Base-by-base conservation (phyloP, 73 alveolate genomes). In the Paramecium pentaurelia region DNA sequence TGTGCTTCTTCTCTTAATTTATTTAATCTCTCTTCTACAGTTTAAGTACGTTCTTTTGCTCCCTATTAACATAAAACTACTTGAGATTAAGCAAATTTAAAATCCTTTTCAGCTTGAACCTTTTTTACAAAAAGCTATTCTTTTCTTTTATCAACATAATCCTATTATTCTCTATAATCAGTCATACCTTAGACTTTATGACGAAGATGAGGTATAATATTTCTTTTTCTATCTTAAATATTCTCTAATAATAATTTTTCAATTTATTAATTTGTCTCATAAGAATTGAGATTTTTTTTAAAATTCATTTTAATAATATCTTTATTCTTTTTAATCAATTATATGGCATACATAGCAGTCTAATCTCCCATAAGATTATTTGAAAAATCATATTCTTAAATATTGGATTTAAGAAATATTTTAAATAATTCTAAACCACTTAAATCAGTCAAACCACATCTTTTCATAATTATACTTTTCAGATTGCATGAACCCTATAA, bases 291-390 rank as follows among this genome's bases (percentile, higher is more conserved):
- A 45, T 80, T 80, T 20, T 80, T 80, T 42, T 42, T 47, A 25
- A 80, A 80, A 6, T 47, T 47, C 44, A 80, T 32, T 80, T 45
- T 80, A 3, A 36, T 18, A 12, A 80, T 80, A 10, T 80, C 44
- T 47, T 49, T 44, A 47, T 80, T 40, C 58, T 80, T 80, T 22
- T 27, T 80, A 8, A 49, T 12, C 58, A 80, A 80, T 27, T 80
- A 80, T 3, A 80, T 80, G 0, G 77, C 91, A 80, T 80, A 80
- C 73, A 80, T 44, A 12, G 91, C 91, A 45, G 91, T 80, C 14
- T 42, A 45, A 47, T 80, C 91, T 32, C 42, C 42, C 58, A 80
- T 32, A 8, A 80, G 38, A 80, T 80, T 80, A 14, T 49, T 44
- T 80, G 91, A 80, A 9, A 80, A 42, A 28, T 80, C 91, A 8